A percentile compares a stretch with the other conserved stretches of the same genome.
Conservation (phyloP, 495 filamentous ascomycete species). For the Penicillium pulvis region DNA sequence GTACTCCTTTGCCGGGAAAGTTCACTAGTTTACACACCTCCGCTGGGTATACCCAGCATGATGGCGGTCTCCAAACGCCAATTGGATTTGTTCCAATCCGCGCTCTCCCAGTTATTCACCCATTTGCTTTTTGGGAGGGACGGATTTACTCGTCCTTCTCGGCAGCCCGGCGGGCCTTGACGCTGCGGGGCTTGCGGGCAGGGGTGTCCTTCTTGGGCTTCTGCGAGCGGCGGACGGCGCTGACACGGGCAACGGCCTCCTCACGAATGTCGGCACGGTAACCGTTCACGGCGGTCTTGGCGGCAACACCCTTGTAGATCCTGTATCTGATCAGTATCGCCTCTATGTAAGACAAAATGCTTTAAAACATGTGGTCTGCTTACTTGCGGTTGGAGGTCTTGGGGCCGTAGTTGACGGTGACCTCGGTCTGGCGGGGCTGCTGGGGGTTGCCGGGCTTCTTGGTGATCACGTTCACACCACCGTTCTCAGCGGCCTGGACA, state of each 20-base stretch:
- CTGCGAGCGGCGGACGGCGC: conserved; percentile 80
- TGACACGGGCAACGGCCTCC: conserved; percentile 84
- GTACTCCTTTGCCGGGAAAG: not conserved
- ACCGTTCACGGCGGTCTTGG: conserved; percentile 73
- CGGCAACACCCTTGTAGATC: conserved; percentile 84
- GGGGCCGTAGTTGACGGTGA: conserved; percentile 65
- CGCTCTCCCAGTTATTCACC: not conserved
- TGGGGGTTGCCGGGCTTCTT: conserved; percentile 73
- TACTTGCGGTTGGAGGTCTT: conserved; percentile 77
- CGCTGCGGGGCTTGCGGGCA: conserved; percentile 73
- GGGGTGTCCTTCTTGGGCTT: conserved; percentile 72
- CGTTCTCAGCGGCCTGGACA: conserved; percentile 65
- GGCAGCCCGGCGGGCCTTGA: conserved; percentile 77
- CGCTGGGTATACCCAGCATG: not conserved
- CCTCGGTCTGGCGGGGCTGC: conserved; percentile 66
- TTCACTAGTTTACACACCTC: not conserved
- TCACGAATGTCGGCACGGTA: conserved; percentile 88
- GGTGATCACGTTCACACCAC: conserved; percentile 71
- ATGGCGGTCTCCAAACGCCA: not conserved
- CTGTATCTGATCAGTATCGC: conserved; percentile 47
- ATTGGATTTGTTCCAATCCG: not conserved
- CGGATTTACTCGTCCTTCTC: conserved; percentile 52
- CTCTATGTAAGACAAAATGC: not conserved
- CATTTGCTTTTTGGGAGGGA: not conserved
- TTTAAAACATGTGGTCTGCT: conserved; percentile 31